Base-by-base conservation (phyloP, 2,329 filamentous ascomycete species). In the Aaosphaeria pasadenensis region DNA sequence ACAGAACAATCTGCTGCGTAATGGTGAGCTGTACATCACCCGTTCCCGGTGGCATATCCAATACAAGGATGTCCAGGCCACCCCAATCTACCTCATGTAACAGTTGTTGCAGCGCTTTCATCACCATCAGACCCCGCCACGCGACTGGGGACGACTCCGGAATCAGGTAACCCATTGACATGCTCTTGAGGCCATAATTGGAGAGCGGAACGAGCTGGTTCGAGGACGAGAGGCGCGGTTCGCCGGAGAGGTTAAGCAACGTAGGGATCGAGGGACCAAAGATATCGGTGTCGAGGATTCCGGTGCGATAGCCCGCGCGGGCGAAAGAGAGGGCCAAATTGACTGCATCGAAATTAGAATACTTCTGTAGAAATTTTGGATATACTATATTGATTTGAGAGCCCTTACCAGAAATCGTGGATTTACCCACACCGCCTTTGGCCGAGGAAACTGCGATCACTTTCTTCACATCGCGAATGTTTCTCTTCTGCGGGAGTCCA, bases 381-480 rank as follows among this genome's bases (percentile, higher is more conserved):
- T 7, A 7, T 38, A 47, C 36, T 11, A 47, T 7, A 33, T 69
- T 24, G 17, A 24, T 24, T 24, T 24, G 17, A 24, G 17, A 24
- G 17, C 17, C 17, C 17, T 45, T 62, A 89, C 89, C 87, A 50
- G 92, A 86, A 40, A 97, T 85, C 6, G 94, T 99, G 58, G 90
- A 96, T 69, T 99, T 99, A 1, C 94, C 94, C 0, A 99, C 94
- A n/a, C 94, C 94, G 2, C 94, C 94, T 67, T 99, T 99, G 11
- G 94, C 94, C 1, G 91, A 97, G 4, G 91, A 96, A 11, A 99
- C 89, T n/a, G 91, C 91, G 50, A 99, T 83, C n/a, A 96, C 85
- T 67, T 95, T 96, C 56, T 84, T 82, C 28, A 99, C 92, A 67
- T 91, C 85, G 29, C 82, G 81, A 58, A 99, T 95, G 58, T 83